Evolutionary conservation across 2,329 filamentous ascomycete species (phyloP), one percentile per base, ranked within the genome.

Genomic region (Verticillium isaacii): DNA sequence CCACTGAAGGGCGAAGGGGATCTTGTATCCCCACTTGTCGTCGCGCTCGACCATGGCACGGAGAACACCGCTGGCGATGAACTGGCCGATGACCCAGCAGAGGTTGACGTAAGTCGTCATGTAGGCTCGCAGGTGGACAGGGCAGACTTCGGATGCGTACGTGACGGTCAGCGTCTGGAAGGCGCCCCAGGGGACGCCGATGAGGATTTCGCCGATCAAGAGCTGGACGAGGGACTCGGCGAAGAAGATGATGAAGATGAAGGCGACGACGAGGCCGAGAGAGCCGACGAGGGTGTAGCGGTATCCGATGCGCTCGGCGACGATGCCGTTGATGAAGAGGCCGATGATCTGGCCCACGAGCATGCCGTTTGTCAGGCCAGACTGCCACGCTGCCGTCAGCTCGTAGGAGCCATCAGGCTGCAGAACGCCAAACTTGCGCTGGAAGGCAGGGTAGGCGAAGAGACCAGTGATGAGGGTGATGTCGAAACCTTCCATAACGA

Each of bases 191-290:
- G 80, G 79, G 9, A 83, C 70, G 7, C 80, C 81, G 3, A 77
- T 76, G 2, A 82, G 71, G 23, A 83, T 73, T 66, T 82, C 75
- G 11, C 78, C 79, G 5, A 74, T 73, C 2, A 82, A 72, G 0
- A 82, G 75, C 65, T 78, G 71, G 1, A 71, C 64, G 2, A 81
- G 70, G 9, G 70, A 72, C 62, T 75, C 66, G 2, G 78, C 74
- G 59, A 83, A 82, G 70, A 83, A 83, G 57, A 76, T 71, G 61
- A 82, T 75, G 60, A 80, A 82, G 61, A 85, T 78, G 65, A 82
- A 81, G 3, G 69, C 70, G 5, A 73, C 67, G 73, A 76, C 69
- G 66, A 68, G 67, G 1, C 71, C 57, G 5, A 85, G 70, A 0
- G 78, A 74, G 1, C 70, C 75, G 8, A 83, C 74, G 32, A 85